These are phyloP conservation scores for Cladosporium cucumerinum DNA, from an alignment of 2,329 filamentous ascomycete species.

Conservation along the genomic window DNA sequence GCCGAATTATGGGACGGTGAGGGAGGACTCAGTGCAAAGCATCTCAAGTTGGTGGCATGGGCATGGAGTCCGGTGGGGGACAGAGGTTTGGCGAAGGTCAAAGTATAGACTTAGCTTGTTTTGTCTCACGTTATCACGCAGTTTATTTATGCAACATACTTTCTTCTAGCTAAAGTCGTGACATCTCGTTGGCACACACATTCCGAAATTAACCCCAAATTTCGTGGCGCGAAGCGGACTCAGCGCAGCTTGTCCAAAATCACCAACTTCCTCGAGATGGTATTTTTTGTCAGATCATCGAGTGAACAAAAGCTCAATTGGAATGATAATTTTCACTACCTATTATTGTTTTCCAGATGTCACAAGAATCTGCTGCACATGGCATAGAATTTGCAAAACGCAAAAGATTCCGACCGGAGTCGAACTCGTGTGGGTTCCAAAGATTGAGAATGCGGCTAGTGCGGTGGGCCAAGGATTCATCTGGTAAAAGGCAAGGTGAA, in stretches of 20 bases:
- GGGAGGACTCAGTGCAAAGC: slow-evolving; percentile 17
- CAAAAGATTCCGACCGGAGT: slow-evolving; percentile 6
- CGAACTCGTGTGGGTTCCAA: slow-evolving; percentile 15
- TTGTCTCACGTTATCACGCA: not conserved
- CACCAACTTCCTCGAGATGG: too few relatives aligned
- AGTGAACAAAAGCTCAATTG: too few relatives aligned
- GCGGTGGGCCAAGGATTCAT: slow-evolving; percentile 33
- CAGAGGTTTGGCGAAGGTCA: slow-evolving; percentile 19
- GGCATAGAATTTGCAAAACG: not conserved
- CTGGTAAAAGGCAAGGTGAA: slow-evolving; percentile 37
- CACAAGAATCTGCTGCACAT: too few relatives aligned
- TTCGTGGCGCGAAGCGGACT: too few relatives aligned
- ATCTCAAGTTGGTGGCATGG: slow-evolving; percentile 31
- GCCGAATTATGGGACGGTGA: slow-evolving; percentile 28
- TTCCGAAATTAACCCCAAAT: too few relatives aligned
- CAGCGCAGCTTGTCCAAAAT: too few relatives aligned
- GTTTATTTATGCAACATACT: not conserved
- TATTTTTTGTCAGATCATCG: too few relatives aligned
- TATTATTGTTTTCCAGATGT: too few relatives aligned
- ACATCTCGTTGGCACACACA: not conserved
- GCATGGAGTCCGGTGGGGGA: slow-evolving; percentile 32
- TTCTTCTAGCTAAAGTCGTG: not conserved
- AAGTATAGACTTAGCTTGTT: not conserved
- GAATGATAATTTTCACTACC: too few relatives aligned
- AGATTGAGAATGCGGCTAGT: slow-evolving; percentile 31